phyloP scores from a whole-genome alignment of 2,329 filamentous ascomycete genomes.

The Monilinia polystroma region DNA sequence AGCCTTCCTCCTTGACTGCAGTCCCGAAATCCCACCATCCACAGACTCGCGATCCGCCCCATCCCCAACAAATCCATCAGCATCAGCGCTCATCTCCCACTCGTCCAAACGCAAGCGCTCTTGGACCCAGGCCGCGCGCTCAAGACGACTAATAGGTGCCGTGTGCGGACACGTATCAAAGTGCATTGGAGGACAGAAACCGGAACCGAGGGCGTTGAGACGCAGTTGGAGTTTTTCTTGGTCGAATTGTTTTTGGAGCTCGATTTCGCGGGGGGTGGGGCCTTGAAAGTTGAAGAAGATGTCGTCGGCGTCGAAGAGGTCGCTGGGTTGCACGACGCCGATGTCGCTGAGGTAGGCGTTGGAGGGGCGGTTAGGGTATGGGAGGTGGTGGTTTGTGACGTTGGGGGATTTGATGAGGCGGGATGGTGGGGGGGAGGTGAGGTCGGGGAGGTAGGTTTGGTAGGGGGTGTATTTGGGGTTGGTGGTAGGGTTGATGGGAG shows the following conservation, averaged over 20 bases:
- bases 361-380: neutral
- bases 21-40: neutral
- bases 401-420: slow-evolving; percentile 4
- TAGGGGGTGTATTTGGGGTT: neutral
- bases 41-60: too few species aligned
- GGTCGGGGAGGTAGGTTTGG: neutral
- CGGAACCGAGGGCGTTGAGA: neutral
- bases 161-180: slow-evolving; percentile 5
- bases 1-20: neutral
- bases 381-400: neutral
- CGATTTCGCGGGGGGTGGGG: neutral
- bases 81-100: neutral
- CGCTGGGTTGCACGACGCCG: neutral
- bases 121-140: neutral
- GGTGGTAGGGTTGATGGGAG: neutral
- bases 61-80: neutral
- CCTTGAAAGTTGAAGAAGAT: neutral
- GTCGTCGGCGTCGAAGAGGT: slow-evolving; percentile 14
- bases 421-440: slow-evolving; percentile 8
- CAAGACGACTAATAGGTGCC: neutral
- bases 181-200: neutral
- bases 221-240: neutral
- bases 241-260: neutral
- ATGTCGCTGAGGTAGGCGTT: neutral
- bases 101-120: neutral